Evolutionary conservation across 2,329 filamentous ascomycete species (phyloP).

Genomic region (Achaetomium macrosporum): DNA sequence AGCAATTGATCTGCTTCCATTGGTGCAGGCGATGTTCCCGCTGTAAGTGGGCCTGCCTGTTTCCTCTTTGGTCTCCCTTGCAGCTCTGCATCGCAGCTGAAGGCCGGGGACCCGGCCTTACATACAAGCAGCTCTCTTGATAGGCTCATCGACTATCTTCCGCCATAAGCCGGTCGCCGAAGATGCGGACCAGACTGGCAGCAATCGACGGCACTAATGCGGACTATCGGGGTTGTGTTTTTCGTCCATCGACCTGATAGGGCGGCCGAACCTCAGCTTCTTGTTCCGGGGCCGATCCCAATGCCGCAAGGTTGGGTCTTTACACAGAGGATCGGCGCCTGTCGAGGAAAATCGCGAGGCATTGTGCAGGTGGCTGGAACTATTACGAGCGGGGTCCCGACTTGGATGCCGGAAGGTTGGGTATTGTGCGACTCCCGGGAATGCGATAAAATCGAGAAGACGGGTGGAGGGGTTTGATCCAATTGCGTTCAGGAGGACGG

Average conservation of each 20-base stretch:
- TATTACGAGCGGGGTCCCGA: not conserved
- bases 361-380: not conserved
- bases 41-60: not conserved
- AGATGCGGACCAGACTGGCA: not conserved
- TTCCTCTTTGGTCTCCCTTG: constrained; percentile 13
- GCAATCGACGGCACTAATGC: not conserved
- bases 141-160: not conserved
- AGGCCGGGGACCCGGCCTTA: not conserved
- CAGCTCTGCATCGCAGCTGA: constrained; percentile 19
- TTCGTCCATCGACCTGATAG: not conserved
- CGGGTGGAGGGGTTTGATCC: not conserved
- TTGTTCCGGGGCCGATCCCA: not conserved
- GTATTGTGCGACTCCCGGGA: not conserved
- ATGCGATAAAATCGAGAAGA: not conserved
- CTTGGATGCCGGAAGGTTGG: not conserved
- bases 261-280: not conserved
- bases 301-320: not conserved
- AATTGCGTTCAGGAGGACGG: not conserved
- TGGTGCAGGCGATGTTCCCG: constrained; percentile 9
- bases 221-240: not conserved
- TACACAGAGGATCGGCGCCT: not conserved
- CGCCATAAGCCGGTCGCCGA: not conserved
- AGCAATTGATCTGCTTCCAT: no score
- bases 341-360: not conserved
- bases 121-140: not conserved